Base-by-base conservation (phyloP, 257 asterid genomes). In the Ligustrum vulgare region DNA sequence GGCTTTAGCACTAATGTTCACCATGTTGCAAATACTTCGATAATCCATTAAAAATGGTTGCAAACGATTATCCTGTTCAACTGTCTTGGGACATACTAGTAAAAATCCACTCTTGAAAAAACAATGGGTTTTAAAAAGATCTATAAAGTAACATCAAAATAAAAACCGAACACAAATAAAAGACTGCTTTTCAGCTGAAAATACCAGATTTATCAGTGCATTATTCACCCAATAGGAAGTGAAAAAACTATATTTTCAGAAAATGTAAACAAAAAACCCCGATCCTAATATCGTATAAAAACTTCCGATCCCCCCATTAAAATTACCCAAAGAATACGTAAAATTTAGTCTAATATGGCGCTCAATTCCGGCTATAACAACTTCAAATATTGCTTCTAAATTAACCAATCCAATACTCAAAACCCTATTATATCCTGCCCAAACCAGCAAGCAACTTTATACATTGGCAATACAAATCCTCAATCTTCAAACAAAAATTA, bases 351-450 rank as follows among this genome's bases (percentile, higher is more conserved):
- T 22, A 58, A 58, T 58, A 58, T 23, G 22, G 66, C 7, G 31
- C 63, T 3, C 34, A 58, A 58, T 23, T 58, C 13, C 13, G 8
- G 66, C 31, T 62, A 56, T 18, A 71, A 67, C 41, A 72, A 79
- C 37, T 70, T 28, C 31, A 51, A 63, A 33, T 28, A 34, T 13
- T 67, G 75, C 65, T 68, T 20, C 31, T 28, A 34, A 43, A 13
- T 45, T 54, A 39, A 69, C 32, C 73, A 72, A 28, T 66, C 70
- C 69, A 71, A 66, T 70, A 60, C 70, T 34, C 43, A 41, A 82
- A 85, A 84, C 84, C 88, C 87, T 82, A 84, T 76, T 62, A 25
- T 34, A 62, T 79, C 31, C 37, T 56, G 75, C 79, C 8, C 72
- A 62, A 18, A 65, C 74, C 43, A 73, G 69, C 81, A 39, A 20